Percentiles rank a stretch among this genome's conserved stretches.
These are phyloP conservation scores for Cyclotella baltica DNA, from an alignment of 108 stramenopile species.

Conservation along the genomic window DNA sequence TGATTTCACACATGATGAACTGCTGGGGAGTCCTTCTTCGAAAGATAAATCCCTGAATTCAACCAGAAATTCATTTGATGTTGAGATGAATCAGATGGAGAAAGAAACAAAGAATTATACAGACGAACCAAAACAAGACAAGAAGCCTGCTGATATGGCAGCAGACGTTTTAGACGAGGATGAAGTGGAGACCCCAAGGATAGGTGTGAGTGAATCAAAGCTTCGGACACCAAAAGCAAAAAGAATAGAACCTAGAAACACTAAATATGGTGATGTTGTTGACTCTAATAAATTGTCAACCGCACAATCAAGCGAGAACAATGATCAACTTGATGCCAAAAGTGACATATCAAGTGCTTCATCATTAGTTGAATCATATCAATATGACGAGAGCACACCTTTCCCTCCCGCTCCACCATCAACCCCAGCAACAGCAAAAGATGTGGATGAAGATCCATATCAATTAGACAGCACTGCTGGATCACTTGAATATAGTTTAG, in stretches of 20 bases:
- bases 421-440: constrained; percentile 47
- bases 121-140: constrained; percentile 32
- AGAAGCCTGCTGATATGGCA: constrained; percentile 24
- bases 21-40: constrained; percentile 42
- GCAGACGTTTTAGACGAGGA: constrained; percentile 16
- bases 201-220: constrained; percentile 1
- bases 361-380: constrained; percentile 36
- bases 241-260: not conserved
- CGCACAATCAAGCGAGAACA: constrained; percentile 15
- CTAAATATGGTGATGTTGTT: not conserved
- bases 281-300: constrained; percentile 31
- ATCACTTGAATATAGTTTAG: constrained; percentile 36
- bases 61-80: not conserved
- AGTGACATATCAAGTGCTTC: constrained; percentile 40
- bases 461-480: constrained; percentile 35
- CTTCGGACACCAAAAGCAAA: not conserved
- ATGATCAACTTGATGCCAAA: constrained; percentile 16
- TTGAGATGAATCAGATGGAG: not conserved
- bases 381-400: constrained; percentile 40
- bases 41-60: constrained; percentile 3
- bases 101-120: constrained; percentile 19
- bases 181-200: constrained; percentile 27
- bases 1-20: constrained; percentile 37
- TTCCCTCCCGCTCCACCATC: constrained; percentile 53
- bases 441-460: constrained; percentile 26